Evolutionary conservation across 148 eudicot species (phyloP), one percentile per base, ranked within the genome.

Genomic region (Simmondsia chinensis): DNA sequence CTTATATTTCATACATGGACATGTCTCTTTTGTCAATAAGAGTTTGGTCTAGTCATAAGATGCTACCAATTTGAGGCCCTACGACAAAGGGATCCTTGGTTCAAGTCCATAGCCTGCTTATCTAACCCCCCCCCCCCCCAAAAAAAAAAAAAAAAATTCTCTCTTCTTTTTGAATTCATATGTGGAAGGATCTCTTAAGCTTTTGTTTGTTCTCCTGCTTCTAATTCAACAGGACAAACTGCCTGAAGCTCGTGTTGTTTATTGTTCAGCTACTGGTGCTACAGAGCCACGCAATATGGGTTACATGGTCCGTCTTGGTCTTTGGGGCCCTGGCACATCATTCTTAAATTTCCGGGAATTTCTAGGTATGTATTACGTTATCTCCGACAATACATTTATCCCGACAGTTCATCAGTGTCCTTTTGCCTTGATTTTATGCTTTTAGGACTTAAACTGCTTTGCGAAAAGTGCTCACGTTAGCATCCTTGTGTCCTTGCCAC

Each of bases 241-340:
- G 72, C 94, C 96, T 64, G 80, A 93, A 68, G 95, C 94, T 43
- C 95, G 99, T 52, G 87, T 93, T 51, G 69, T 93, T 59, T 93
- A 93, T 49, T 93, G 96, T 58, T 93, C 99, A 35, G 99, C 99
- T 43, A 93, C 99, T 57, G 99, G 99, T 57, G 99, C 99, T 47
- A 76, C 99, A 33, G 99, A 93, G 67, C 99, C 99, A 17, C 88
- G 96, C 5, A 93, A 93, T 63, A 59, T 93, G 91, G 99, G 94
- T 28, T 93, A 93, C 60, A 93, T 93, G 99, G 87, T 82, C 61
- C 94, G 99, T 28, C 96, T 93, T 64, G 99, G 96, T 66, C 89
- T 93, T 45, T 93, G 99, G 99, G 99, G 99, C 50, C 62, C 65
- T 40, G 94, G 96, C 54, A 86, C 99, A 56, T 79, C 82, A 53